Conservation (phyloP, 148 eudicot species). For the Rhododendron griersonianum region DNA sequence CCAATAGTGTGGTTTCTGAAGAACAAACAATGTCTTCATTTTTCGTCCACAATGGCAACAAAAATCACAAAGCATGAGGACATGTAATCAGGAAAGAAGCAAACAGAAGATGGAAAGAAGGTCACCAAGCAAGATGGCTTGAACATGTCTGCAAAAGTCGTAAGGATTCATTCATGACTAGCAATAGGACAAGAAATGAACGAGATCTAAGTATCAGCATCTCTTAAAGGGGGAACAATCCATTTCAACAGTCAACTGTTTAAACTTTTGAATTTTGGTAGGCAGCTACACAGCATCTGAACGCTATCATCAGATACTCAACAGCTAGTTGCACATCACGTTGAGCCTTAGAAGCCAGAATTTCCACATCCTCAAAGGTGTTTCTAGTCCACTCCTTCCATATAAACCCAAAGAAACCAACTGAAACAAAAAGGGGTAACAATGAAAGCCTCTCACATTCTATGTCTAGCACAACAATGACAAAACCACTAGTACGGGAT, state of each 20-base stretch:
- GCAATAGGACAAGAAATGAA: background rate
- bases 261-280: background rate
- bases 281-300: background rate
- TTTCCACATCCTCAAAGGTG: background rate
- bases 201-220: background rate
- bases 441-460: background rate
- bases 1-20: background rate
- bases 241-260: background rate
- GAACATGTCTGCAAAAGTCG: background rate
- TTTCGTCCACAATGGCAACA: background rate
- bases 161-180: background rate
- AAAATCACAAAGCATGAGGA: background rate
- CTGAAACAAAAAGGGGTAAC: background rate
- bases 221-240: background rate
- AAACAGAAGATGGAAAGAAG: background rate
- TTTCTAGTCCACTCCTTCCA: background rate
- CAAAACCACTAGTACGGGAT: background rate
- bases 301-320: background rate
- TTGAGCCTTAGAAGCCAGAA: background rate
- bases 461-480: background rate
- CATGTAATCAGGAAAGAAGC: background rate
- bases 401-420: background rate
- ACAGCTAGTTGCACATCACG: background rate
- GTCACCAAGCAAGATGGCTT: background rate
- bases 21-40: background rate